Percentiles rank a stretch among this genome's conserved stretches.
phyloP scores from a whole-genome alignment of 805 yeast species.

The Metschnikowia orientalis region DNA sequence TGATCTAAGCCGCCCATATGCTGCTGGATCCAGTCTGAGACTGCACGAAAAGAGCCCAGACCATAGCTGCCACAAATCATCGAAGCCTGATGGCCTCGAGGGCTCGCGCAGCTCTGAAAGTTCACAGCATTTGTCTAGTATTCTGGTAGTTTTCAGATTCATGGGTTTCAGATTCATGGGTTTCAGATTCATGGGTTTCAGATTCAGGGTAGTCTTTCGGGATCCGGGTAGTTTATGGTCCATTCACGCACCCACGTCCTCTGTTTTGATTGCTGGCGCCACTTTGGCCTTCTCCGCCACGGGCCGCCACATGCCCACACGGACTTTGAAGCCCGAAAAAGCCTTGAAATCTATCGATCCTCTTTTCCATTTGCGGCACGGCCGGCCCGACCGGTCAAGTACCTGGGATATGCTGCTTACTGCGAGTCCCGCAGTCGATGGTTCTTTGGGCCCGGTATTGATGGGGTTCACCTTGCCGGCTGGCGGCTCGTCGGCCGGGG shows the following conservation, averaged over 20 bases:
- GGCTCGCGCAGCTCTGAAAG: no score
- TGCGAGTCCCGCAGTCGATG: conserved; percentile 39
- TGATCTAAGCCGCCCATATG: no score
- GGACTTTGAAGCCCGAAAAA: conserved; percentile 40
- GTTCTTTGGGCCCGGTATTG: conserved; percentile 38
- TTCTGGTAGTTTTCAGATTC: no score
- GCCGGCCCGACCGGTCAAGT: conserved; percentile 35
- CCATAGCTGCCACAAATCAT: no score
- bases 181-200: no score
- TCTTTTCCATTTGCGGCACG: conserved; percentile 32
- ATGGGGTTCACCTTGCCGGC: conserved; percentile 22
- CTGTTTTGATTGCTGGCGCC: background rate
- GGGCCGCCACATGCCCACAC: conserved; percentile 17
- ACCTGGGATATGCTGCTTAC: conserved; percentile 30
- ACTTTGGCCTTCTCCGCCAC: background rate
- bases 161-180: no score
- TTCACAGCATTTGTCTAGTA: no score
- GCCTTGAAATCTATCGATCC: conserved; percentile 35
- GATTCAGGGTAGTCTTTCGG: no score
- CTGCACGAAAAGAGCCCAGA: no score
- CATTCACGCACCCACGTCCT: background rate
- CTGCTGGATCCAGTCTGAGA: no score
- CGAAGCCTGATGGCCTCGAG: no score
- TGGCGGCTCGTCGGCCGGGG: conserved; percentile 14
- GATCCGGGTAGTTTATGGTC: no score